A percentile compares a stretch with the other conserved stretches of the same genome.
Conservation (phyloP, 495 filamentous ascomycete genomes). For the Aspergillus ostianus region DNA sequence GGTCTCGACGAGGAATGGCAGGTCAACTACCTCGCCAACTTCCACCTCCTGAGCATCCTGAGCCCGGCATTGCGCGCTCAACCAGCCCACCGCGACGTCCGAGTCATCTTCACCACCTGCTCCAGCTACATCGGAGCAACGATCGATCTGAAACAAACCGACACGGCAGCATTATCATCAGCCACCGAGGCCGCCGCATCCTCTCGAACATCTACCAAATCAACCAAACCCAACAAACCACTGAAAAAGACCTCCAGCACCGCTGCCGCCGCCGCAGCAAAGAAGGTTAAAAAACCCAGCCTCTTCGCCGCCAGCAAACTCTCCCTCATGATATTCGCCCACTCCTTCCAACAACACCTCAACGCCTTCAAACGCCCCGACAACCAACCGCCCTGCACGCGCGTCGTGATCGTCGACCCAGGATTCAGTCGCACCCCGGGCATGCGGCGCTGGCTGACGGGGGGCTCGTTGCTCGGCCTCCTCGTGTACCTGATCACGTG, state of each 20-base stretch:
- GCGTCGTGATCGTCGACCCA: conserved; percentile 82
- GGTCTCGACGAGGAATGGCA: conserved; percentile 88
- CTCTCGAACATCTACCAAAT: conserved; percentile 12
- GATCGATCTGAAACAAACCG: conserved; percentile 50
- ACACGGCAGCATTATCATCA: conserved; percentile 21
- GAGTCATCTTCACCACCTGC: conserved; percentile 84
- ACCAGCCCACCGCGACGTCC: conserved; percentile 87
- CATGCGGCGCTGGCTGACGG: conserved; percentile 78
- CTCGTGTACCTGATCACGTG: conserved; percentile 74
- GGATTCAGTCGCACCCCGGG: conserved; percentile 82
- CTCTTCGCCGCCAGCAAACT: conserved; percentile 87
- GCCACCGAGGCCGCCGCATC: conserved; percentile 26
- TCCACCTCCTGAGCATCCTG: conserved; percentile 88
- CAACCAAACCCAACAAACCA: conserved; percentile 13
- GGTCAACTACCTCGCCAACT: conserved; percentile 93
- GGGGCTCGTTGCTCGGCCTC: conserved; percentile 81
- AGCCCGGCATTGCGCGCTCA: conserved; percentile 85
- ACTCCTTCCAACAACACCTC: conserved; percentile 85
- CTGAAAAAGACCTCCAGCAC: conserved; percentile 1
- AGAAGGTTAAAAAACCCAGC: conserved; percentile 22
- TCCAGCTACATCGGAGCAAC: conserved; percentile 76
- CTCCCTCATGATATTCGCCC: conserved; percentile 81
- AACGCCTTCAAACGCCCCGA: conserved; percentile 80
- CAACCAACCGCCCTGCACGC: conserved; percentile 70
- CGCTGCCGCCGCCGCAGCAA: not conserved